Evolutionary conservation across 345 rosid genomes (phyloP).

Genomic region (Clarkia xantiana): DNA sequence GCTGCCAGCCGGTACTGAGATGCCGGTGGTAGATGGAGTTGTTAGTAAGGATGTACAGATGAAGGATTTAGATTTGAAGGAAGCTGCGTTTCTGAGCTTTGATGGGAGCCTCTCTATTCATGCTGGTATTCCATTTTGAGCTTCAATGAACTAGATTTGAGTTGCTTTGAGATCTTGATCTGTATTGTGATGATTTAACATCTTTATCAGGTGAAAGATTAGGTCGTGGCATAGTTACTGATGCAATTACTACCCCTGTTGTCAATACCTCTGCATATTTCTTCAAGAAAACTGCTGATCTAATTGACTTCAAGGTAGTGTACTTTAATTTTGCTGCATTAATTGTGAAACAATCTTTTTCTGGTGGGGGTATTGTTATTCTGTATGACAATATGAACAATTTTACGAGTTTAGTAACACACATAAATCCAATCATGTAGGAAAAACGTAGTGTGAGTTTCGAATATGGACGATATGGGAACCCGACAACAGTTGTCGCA

Average conservation of each 20-base stretch:
- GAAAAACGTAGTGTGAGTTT: too few species aligned
- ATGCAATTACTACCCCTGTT: conserved; percentile 93
- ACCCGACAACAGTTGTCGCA: too few species aligned
- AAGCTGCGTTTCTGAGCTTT: conserved; percentile 54
- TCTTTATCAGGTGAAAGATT: conserved; percentile 61
- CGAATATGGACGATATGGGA: too few species aligned
- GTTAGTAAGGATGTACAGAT: conserved; percentile 39
- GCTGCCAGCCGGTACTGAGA: conserved; percentile 19
- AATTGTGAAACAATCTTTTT: too few species aligned
- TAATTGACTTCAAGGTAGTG: conserved; percentile 81
- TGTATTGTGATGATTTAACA: background rate
- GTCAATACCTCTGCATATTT: conserved; percentile 87
- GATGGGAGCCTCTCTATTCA: conserved; percentile 86
- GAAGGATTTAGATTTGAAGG: conserved; percentile 20
- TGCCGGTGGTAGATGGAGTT: conserved; percentile 27
- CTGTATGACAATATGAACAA: too few species aligned
- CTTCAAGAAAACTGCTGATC: conserved; percentile 78
- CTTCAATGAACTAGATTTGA: too few species aligned
- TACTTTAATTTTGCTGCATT: background rate
- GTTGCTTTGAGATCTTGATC: too few species aligned
- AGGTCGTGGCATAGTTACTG: conserved; percentile 90
- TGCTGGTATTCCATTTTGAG: conserved; percentile 39
- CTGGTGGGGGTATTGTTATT: too few species aligned
- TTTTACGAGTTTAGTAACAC: too few species aligned
- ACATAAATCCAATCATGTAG: too few species aligned